Evolutionary conservation across 169 alveolate species (phyloP).

Genomic region (Plasmodium relictum): DNA sequence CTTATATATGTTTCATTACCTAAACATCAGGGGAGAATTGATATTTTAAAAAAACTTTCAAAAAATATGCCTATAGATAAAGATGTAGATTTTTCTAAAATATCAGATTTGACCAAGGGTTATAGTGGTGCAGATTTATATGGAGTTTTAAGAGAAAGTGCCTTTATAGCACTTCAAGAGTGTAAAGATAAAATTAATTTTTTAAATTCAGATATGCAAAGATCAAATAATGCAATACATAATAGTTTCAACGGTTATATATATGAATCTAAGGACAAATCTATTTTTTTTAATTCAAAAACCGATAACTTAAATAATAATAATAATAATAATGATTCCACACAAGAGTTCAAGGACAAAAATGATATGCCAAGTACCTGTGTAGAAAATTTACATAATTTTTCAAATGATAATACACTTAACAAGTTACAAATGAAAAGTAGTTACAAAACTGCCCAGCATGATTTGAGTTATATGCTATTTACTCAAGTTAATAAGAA

Average conservation of each 20-base stretch:
- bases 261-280: background rate
- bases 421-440: too few species aligned
- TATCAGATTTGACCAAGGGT: slow-evolving; percentile 91
- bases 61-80: slow-evolving; percentile 91
- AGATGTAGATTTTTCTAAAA: slow-evolving; percentile 83
- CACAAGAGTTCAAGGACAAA: too few species aligned
- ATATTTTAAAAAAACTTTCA: slow-evolving; percentile 91
- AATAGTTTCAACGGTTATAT: background rate
- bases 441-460: too few species aligned
- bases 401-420: too few species aligned
- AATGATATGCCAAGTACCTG: too few species aligned
- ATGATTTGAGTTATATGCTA: too few species aligned
- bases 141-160: slow-evolving; percentile 95
- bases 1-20: slow-evolving; percentile 98
- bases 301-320: background rate
- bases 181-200: slow-evolving; percentile 69
- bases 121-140: slow-evolving; percentile 98
- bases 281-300: too few species aligned
- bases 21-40: slow-evolving; percentile 92
- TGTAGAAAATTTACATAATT: too few species aligned
- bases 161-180: slow-evolving; percentile 88
- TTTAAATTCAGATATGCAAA: slow-evolving; percentile 1
- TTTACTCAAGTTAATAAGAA: too few species aligned
- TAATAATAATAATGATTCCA: background rate
- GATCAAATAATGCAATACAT: background rate